These are phyloP conservation scores for Metschnikowia borealis DNA, from an alignment of 805 yeast species.

Conservation along the genomic window DNA sequence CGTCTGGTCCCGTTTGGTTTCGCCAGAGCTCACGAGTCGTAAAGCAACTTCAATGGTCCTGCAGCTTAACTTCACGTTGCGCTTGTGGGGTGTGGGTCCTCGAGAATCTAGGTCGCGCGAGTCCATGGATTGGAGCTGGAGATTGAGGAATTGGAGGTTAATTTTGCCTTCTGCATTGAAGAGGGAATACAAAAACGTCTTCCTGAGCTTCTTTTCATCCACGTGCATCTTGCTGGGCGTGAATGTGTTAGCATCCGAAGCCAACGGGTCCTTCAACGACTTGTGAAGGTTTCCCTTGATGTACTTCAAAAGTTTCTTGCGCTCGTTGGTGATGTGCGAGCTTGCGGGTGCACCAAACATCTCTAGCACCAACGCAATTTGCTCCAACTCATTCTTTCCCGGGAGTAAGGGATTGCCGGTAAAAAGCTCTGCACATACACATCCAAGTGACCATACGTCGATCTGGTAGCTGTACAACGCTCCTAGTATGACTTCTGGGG, in stretches of 20 bases:
- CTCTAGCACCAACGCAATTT: slow-evolving; percentile 41
- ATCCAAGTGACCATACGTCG: slow-evolving; percentile 92
- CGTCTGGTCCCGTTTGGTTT: slow-evolving; percentile 10
- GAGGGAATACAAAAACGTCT: slow-evolving; percentile 33
- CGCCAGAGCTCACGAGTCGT: slow-evolving; percentile 17
- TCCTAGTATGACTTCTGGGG: slow-evolving; percentile 74
- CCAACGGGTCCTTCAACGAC: slow-evolving; percentile 12
- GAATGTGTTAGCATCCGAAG: slow-evolving; percentile 8
- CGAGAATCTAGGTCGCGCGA: slow-evolving; percentile 2
- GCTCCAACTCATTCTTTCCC: slow-evolving; percentile 43
- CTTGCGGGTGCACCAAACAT: slow-evolving; percentile 47
- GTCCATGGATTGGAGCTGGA: slow-evolving; percentile 18
- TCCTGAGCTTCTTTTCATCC: slow-evolving; percentile 32
- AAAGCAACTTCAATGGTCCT: slow-evolving; percentile 29
- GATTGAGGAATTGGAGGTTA: slow-evolving; percentile 31
- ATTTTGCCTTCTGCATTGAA: slow-evolving; percentile 39
- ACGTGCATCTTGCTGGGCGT: slow-evolving; percentile 7
- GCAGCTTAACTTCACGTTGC: slow-evolving; percentile 27
- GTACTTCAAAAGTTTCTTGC: slow-evolving; percentile 32
- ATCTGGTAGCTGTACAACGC: slow-evolving; percentile 52
- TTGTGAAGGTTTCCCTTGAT: slow-evolving; percentile 14
- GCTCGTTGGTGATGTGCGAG: slow-evolving; percentile 33
- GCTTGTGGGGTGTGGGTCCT: slow-evolving; percentile 14
- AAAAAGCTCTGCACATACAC: slow-evolving; percentile 45
- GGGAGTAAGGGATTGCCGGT: slow-evolving; percentile 18